Conservation (phyloP, 164 flowering plant species). For the Nelumbo lutea region DNA sequence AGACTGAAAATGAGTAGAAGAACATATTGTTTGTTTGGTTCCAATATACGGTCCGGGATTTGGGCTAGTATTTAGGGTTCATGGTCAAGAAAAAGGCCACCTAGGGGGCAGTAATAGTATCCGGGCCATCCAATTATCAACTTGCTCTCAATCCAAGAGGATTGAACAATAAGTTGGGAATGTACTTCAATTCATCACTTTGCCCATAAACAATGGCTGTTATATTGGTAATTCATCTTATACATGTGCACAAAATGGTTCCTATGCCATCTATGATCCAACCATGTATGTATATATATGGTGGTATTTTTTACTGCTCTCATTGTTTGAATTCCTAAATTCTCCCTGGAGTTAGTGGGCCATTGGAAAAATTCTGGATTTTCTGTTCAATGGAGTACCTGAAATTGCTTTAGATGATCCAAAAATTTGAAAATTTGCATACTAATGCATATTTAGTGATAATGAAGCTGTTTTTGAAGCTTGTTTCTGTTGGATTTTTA, state of each 20-base stretch:
- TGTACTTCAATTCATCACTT: not conserved
- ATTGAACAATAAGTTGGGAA: not conserved
- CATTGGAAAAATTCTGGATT: no score
- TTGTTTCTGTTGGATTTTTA: no score
- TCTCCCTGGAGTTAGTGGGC: no score
- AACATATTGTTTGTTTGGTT: not conserved
- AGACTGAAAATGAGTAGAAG: not conserved
- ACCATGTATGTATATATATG: no score
- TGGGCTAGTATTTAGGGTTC: not conserved
- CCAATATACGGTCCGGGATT: not conserved
- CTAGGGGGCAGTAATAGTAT: not conserved
- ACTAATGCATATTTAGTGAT: no score
- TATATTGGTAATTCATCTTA: not conserved
- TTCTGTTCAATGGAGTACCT: not conserved
- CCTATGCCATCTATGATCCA: not conserved
- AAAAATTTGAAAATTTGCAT: no score
- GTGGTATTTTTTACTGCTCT: not conserved
- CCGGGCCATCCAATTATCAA: not conserved
- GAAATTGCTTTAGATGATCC: no score
- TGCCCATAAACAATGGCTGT: not conserved
- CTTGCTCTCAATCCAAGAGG: not conserved
- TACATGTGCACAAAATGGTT: not conserved
- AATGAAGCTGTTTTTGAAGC: no score
- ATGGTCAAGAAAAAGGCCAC: not conserved
- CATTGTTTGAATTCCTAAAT: no score